phyloP scores from a whole-genome alignment of 495 filamentous ascomycete genomes.

The Tuber microsphaerosporum region DNA sequence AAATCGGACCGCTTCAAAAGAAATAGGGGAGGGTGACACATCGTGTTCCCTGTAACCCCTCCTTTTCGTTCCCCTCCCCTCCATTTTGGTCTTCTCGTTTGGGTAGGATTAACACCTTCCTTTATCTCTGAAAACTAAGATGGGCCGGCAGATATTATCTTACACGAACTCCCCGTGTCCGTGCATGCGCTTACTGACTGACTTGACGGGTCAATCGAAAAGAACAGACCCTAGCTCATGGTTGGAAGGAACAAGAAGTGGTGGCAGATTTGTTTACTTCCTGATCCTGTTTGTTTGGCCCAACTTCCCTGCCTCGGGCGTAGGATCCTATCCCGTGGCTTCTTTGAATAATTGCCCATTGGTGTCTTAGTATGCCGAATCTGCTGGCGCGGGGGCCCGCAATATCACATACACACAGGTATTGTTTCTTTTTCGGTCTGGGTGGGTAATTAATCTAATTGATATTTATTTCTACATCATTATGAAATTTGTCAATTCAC shows the following conservation, averaged over 20 bases:
- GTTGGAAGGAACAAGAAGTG: neutral
- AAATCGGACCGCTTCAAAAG: constrained; percentile 1
- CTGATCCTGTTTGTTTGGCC: neutral
- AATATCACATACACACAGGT: neutral
- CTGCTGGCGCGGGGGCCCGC: neutral
- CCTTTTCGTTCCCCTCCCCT: neutral
- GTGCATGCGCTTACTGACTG: neutral
- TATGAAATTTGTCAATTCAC: constrained; percentile 1
- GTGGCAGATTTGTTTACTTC: neutral
- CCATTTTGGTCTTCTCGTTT: neutral
- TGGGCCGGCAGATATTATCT: constrained; percentile 2
- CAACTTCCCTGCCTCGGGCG: neutral
- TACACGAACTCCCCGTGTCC: neutral
- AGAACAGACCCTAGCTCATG: neutral
- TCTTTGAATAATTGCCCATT: neutral
- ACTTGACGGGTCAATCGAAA: constrained; percentile 2
- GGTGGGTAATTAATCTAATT: neutral
- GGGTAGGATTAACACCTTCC: neutral
- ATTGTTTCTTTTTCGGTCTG: neutral
- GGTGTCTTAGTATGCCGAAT: neutral
- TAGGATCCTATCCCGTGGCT: constrained; percentile 1
- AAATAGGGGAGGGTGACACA: neutral
- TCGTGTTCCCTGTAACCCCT: constrained; percentile 3
- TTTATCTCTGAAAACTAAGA: neutral
- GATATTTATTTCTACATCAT: neutral